These are phyloP conservation scores for Nematodospora valgi DNA, from an alignment of 805 yeast species.

Conservation along the genomic window DNA sequence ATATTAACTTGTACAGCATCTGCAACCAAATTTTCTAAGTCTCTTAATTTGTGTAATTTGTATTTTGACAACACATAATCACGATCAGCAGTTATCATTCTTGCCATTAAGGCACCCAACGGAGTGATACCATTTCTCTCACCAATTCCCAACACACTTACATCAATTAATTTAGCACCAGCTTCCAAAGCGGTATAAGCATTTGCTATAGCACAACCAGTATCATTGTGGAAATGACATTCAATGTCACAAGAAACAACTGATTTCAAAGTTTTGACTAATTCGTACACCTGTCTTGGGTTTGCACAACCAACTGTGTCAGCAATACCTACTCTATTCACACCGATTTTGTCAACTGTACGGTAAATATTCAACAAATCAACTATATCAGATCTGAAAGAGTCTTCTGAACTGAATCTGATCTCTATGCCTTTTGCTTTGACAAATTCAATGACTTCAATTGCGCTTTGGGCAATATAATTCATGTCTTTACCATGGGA, in stretches of 20 bases:
- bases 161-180: conserved; percentile 58
- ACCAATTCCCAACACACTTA: conserved; percentile 59
- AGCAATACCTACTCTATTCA: conserved; percentile 60
- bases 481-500: conserved; percentile 62
- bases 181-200: conserved; percentile 64
- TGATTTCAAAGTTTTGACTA: conserved; percentile 54
- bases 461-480: conserved; percentile 53
- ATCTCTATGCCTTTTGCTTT: conserved; percentile 59
- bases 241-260: conserved; percentile 59
- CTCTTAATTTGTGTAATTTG: conserved; percentile 53
- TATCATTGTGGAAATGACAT: conserved; percentile 61
- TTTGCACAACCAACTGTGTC: conserved; percentile 65
- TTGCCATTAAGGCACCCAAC: conserved; percentile 59
- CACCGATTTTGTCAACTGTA: conserved; percentile 61
- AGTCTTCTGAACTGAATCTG: conserved; percentile 57
- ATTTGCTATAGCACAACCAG: conserved; percentile 63
- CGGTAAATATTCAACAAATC: conserved; percentile 56
- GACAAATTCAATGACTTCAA: conserved; percentile 58
- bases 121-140: conserved; percentile 65
- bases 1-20: conserved; percentile 57
- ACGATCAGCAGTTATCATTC: conserved; percentile 61
- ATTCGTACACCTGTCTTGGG: conserved; percentile 60
- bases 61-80: conserved; percentile 57
- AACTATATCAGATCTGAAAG: conserved; percentile 58
- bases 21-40: conserved; percentile 55